Base-by-base conservation (phyloP, 2,329 filamentous ascomycete species). In the Aureobasidium pullulans region DNA sequence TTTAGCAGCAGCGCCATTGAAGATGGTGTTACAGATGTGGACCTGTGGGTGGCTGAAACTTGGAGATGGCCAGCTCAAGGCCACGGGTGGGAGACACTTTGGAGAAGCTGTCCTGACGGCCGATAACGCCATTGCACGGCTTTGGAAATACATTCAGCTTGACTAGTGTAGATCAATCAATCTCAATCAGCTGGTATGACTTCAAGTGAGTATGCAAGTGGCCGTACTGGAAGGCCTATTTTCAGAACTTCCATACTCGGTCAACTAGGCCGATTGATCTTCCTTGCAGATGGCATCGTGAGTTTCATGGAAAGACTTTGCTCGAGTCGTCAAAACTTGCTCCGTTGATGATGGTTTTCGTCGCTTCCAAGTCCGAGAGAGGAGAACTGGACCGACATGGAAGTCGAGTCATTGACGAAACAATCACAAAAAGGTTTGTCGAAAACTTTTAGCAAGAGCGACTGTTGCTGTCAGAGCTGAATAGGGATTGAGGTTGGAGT, bases 121-220 rank as follows among this genome's bases (percentile, higher is more conserved):
- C 23, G 39, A 54, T 54, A 34, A 43, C 37, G 50, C 50, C 50
- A 54, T 54, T 13, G 50, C 50, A 54, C 50, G 28, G 50, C 50
- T 54, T 28, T 23, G 16, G 10, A 32, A 32, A 15, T 15, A 43
- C 23, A 42, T 32, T 15, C 29, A 13, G 23, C 37, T 54, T n/a
- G n/a, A n/a, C 23, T 34, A 32, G n/a, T 42, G 37, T 31, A 43
- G 28, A 34, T 43, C 50, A 43, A 32, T 32, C 23, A 54, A 42
- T 42, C 16, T 43, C 39, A 32, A 42, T 32, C 39, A 16, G 2
- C 6, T 13, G 10, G 6, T 23, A 15, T 34, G 29, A 23, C 39
- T 43, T 31, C 50, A 23, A 32, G 2, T 42, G n/a, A 31, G 36
- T 15, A 54, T 54, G 50, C 39, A 43, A 29, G 29, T 13, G 28